Evolutionary conservation across 1,284 basidiomycete species (phyloP).

Genomic region (Ustilago shanxiensis): DNA sequence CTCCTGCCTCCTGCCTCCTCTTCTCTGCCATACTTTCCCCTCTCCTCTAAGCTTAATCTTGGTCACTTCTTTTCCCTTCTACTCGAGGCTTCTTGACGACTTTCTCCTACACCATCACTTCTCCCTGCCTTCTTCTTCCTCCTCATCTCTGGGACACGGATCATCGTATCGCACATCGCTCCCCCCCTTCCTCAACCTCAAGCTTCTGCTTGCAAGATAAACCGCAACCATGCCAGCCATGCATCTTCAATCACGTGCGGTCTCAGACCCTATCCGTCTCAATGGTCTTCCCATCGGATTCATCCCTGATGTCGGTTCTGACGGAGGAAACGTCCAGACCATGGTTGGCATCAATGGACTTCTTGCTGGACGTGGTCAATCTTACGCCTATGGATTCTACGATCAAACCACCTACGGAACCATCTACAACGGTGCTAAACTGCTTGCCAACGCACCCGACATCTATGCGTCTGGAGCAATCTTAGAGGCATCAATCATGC

Average conservation of each 20-base stretch:
- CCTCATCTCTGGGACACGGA: too few relatives aligned
- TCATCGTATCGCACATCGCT: too few relatives aligned
- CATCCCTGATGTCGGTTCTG: conserved; percentile 62
- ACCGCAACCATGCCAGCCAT: conserved; percentile 31
- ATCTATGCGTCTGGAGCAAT: conserved; percentile 68
- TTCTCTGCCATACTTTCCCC: too few relatives aligned
- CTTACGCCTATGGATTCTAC: conserved; percentile 64
- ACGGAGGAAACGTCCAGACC: conserved; percentile 55
- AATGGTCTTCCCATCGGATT: conserved; percentile 50
- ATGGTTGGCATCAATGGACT: conserved; percentile 51
- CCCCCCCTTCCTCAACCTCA: too few relatives aligned
- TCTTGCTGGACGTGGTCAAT: conserved; percentile 33
- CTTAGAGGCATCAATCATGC: conserved; percentile 69
- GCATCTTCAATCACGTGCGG: conserved; percentile 25
- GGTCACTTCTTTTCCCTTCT: too few relatives aligned
- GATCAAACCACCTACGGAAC: conserved; percentile 68
- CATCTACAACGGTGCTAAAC: conserved; percentile 68
- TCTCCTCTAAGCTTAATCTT: too few relatives aligned
- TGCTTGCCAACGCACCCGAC: conserved; percentile 65
- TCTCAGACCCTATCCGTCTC: conserved; percentile 34
- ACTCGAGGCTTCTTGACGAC: too few relatives aligned
- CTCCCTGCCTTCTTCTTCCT: too few relatives aligned
- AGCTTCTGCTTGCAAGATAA: too few relatives aligned
- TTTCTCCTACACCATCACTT: too few relatives aligned
- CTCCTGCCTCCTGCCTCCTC: too few relatives aligned